Evolutionary conservation across 2,329 filamentous ascomycete genomes (phyloP).

Genomic region (Neoascochyta sp.): DNA sequence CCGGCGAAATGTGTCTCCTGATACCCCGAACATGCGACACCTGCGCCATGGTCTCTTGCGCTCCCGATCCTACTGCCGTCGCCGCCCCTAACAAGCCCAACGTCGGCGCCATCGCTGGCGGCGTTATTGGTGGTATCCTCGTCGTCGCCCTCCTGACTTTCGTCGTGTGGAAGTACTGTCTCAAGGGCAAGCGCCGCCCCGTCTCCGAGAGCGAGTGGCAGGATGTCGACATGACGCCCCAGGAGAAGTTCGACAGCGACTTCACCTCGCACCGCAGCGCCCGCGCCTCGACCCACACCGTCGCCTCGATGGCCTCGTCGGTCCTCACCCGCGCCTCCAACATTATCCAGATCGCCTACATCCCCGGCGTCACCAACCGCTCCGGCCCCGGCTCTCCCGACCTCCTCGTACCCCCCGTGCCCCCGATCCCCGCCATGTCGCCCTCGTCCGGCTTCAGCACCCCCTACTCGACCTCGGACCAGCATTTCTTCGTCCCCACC

Average conservation of each 20-base stretch:
- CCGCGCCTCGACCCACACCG: slow-evolving; percentile 77
- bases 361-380: slow-evolving; percentile 92
- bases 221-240: slow-evolving; percentile 51
- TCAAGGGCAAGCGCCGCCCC: slow-evolving; percentile 72
- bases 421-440: slow-evolving; percentile 69
- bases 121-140: slow-evolving; percentile 80
- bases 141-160: slow-evolving; percentile 72
- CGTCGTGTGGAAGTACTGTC: slow-evolving; percentile 81
- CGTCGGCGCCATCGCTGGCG: slow-evolving; percentile 82
- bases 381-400: slow-evolving; percentile 79
- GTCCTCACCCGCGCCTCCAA: slow-evolving; percentile 95
- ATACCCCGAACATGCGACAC: slow-evolving; percentile 56
- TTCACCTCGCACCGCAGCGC: slow-evolving; percentile 55
- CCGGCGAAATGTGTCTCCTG: slow-evolving; percentile 57
- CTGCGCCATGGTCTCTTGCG: slow-evolving; percentile 58
- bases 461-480: slow-evolving; percentile 60
- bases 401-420: slow-evolving; percentile 83
- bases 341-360: slow-evolving; percentile 99
- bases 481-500: slow-evolving; percentile 92
- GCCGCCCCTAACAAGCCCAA: slow-evolving; percentile 51
- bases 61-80: slow-evolving; percentile 36
- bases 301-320: slow-evolving; percentile 89
- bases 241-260: slow-evolving; percentile 56
- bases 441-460: slow-evolving; percentile 56
- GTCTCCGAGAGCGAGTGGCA: slow-evolving; percentile 56